These are phyloP conservation scores for Aleurites moluccanus DNA, from an alignment of 441 rosid species.

Conservation along the genomic window DNA sequence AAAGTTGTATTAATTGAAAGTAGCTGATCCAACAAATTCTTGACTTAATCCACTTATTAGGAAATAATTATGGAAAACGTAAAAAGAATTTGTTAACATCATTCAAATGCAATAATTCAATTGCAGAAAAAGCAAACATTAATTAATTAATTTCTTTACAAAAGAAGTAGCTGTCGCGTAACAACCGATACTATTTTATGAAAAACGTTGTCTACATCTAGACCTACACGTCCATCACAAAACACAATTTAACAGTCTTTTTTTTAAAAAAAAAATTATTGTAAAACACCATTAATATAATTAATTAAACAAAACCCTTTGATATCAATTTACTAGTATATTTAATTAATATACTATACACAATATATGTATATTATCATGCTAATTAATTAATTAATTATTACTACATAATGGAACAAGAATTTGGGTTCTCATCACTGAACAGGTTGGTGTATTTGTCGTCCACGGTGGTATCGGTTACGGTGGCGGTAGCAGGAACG, in stretches of 20 bases:
- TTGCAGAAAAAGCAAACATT: neutral
- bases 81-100: neutral
- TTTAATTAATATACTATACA: no score
- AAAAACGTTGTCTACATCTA: neutral
- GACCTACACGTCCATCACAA: conserved; percentile 5
- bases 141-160: neutral
- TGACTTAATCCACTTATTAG: neutral
- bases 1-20: no score
- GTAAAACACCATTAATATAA: neutral
- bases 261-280: no score
- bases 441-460: conserved; percentile 61
- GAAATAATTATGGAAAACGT: neutral
- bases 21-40: no score
- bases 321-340: no score
- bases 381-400: neutral
- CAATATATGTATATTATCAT: neutral
- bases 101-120: neutral
- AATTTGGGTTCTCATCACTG: conserved; percentile 82
- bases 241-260: no score
- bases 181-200: conserved; percentile 4
- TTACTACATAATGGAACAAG: conserved; percentile 72
- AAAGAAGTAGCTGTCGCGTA: conserved; percentile 3
- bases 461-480: conserved; percentile 60
- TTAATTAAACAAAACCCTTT: neutral
- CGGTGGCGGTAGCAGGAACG: conserved; percentile 46